Percentiles rank a stretch among this genome's conserved stretches.
These are phyloP conservation scores for Phytophthora aleatoria DNA, from an alignment of 352 stramenopile species.

Conservation along the genomic window DNA sequence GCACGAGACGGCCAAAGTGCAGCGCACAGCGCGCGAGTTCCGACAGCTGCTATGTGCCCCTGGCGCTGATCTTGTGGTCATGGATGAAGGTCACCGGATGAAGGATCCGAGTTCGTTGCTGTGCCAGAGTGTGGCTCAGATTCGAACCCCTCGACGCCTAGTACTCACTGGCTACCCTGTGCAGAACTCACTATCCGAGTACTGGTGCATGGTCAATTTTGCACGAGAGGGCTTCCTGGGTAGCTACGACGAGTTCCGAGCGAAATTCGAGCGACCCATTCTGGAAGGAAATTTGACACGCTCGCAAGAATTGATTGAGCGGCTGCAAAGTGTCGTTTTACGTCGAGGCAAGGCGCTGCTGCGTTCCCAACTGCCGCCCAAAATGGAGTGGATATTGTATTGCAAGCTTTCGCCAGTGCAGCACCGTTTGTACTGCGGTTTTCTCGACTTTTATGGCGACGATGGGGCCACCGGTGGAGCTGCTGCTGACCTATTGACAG, in stretches of 20 bases:
- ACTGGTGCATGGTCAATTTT: constrained; percentile 93
- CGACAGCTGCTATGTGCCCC: constrained; percentile 58
- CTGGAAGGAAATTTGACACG: constrained; percentile 64
- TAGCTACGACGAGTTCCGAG: constrained; percentile 77
- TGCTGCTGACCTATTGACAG: constrained; percentile 71
- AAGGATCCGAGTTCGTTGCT: constrained; percentile 87
- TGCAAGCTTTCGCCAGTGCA: constrained; percentile 86
- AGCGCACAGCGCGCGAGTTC: constrained; percentile 65
- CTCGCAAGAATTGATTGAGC: constrained; percentile 71
- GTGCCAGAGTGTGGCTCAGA: constrained; percentile 78
- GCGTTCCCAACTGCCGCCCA: constrained; percentile 75
- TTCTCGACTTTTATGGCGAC: constrained; percentile 65
- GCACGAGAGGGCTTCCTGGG: constrained; percentile 72
- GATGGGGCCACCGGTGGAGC: constrained; percentile 31
- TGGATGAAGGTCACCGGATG: constrained; percentile 90
- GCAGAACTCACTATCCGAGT: constrained; percentile 94
- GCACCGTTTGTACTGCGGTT: constrained; percentile 78
- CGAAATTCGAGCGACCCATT: constrained; percentile 82
- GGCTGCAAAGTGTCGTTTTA: constrained; percentile 71
- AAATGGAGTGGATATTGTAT: constrained; percentile 88
- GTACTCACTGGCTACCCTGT: constrained; percentile 95
- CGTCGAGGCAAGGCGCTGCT: constrained; percentile 72
- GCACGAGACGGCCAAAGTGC: constrained; percentile 52
- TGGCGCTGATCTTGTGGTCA: constrained; percentile 77
- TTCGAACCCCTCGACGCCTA: constrained; percentile 79